Evolutionary conservation across 2,329 filamentous ascomycete species (phyloP), one percentile per base, ranked within the genome.

Genomic region (Venturia nashicola): DNA sequence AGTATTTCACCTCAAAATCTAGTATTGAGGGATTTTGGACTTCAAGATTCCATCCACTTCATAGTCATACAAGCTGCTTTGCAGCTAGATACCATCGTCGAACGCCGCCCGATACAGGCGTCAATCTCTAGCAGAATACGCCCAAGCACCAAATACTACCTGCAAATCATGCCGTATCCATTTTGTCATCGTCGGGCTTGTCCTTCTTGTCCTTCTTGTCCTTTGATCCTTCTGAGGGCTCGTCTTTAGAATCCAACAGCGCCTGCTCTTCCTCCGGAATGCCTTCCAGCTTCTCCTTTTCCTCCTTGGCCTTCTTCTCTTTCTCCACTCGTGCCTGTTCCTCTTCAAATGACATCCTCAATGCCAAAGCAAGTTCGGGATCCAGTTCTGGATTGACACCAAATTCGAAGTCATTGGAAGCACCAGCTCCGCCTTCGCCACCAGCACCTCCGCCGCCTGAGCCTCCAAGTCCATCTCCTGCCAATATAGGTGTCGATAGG

Each of bases 311-410:
- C 70, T 86, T 86, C 70, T 88, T 90, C 72, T 88, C 86, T 76
- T 95, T 91, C 75, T 96, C 92, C 76, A 95, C 87, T 71, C 94
- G 82, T 66, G 92, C 92, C 79, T 95, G 95, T 77, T 99, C 94
- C 74, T 99, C 94, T 75, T 99, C 94, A 84, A 96, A 91, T 76
- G 90, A 96, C 91, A 99, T 96, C 67, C 94, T 87, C 73, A 99
- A 80, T 62, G 94, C 94, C 69, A 99, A 84, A 27, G 94, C 94
- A 72, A 99, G 80, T 76, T 99, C 94, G 3, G 94, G 94, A 73
- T 99, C 94, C 71, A 92, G 83, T 63, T 87, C 88, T 16, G 93
- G 92, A 75, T 97, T 94, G 68, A 96, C 90, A 68, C 90, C 91
- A 73, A 95, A 95, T 69, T 91, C 89, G 70, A 91, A 95, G 67